phyloP scores from a whole-genome alignment of 345 rosid species.

The Eucalyptus leucophloia region DNA sequence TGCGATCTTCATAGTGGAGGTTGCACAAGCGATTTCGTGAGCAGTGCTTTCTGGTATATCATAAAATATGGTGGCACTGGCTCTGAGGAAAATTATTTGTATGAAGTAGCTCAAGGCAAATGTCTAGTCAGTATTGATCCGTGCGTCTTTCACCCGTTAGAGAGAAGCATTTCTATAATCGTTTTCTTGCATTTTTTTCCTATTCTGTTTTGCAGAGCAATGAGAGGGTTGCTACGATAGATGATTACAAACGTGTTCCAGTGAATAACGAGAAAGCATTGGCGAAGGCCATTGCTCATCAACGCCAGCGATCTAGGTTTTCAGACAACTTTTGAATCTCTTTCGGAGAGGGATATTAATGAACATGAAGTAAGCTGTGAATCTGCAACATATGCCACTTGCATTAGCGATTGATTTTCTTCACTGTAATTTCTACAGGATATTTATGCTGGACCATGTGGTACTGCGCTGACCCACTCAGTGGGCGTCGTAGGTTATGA shows the following conservation, averaged over 20 bases:
- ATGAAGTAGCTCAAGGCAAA: constrained; percentile 31
- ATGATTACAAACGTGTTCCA: constrained; percentile 68
- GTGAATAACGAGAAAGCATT: constrained; percentile 37
- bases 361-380: neutral
- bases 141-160: neutral
- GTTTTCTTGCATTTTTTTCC: neutral
- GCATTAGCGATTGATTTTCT: neutral
- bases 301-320: constrained; percentile 73
- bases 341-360: neutral
- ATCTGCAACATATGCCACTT: neutral
- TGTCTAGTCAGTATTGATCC: constrained; percentile 48
- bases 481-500: constrained; percentile 83
- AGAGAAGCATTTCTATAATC: neutral
- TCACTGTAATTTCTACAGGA: constrained; percentile 23
- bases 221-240: constrained; percentile 65
- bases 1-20: constrained; percentile 73
- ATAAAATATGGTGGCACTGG: constrained; percentile 79
- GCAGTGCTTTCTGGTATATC: constrained; percentile 69
- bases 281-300: constrained; percentile 62
- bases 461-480: constrained; percentile 71
- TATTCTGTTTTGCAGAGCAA: constrained; percentile 32
- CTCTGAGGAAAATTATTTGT: constrained; percentile 72
- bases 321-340: constrained; percentile 4
- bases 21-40: constrained; percentile 85
- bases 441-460: constrained; percentile 58